Conservation (phyloP, 441 rosid genomes). For the Oxalis stricta region DNA sequence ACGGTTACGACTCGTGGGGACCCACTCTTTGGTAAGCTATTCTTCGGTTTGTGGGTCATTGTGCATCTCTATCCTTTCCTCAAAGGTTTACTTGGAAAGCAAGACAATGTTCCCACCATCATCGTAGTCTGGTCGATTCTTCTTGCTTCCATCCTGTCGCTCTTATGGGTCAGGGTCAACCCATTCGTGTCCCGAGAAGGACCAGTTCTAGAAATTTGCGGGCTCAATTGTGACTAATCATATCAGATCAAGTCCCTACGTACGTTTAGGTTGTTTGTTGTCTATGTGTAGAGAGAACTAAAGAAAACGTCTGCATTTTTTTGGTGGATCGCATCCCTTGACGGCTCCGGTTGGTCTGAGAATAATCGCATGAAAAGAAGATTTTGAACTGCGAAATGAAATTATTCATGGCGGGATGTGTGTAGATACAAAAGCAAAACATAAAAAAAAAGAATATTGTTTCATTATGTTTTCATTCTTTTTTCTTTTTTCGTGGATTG, state of each 20-base stretch:
- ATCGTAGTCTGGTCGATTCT: slow-evolving; percentile 86
- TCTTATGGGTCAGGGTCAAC: slow-evolving; percentile 81
- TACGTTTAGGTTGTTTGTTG: slow-evolving; percentile 13
- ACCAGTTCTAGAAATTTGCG: slow-evolving; percentile 61
- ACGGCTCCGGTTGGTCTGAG: slow-evolving; percentile 6
- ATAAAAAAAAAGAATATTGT: slow-evolving; percentile 4
- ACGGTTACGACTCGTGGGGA: slow-evolving; percentile 99
- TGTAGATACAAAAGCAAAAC: slow-evolving; percentile 20
- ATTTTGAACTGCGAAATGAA: slow-evolving; percentile 6
- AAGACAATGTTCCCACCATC: slow-evolving; percentile 75
- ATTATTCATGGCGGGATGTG: slow-evolving; percentile 7
- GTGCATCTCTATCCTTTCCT: slow-evolving; percentile 93
- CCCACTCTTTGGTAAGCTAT: slow-evolving; percentile 72
- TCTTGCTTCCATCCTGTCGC: slow-evolving; percentile 69
- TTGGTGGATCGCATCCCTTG: slow-evolving; percentile 4
- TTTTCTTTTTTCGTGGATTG: too few relatives aligned
- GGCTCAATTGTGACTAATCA: slow-evolving; percentile 61
- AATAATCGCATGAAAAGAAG: not conserved
- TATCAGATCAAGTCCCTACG: slow-evolving; percentile 4
- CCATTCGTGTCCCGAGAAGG: slow-evolving; percentile 63
- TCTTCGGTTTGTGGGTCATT: slow-evolving; percentile 90
- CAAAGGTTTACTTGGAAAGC: slow-evolving; percentile 78
- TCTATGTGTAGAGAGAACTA: slow-evolving; percentile 6
- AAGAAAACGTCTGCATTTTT: slow-evolving; percentile 1
- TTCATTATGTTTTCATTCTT: slow-evolving; percentile 10